Base-by-base conservation (phyloP, 1,284 basidiomycete species). In the Apiotrichum brassicae region DNA sequence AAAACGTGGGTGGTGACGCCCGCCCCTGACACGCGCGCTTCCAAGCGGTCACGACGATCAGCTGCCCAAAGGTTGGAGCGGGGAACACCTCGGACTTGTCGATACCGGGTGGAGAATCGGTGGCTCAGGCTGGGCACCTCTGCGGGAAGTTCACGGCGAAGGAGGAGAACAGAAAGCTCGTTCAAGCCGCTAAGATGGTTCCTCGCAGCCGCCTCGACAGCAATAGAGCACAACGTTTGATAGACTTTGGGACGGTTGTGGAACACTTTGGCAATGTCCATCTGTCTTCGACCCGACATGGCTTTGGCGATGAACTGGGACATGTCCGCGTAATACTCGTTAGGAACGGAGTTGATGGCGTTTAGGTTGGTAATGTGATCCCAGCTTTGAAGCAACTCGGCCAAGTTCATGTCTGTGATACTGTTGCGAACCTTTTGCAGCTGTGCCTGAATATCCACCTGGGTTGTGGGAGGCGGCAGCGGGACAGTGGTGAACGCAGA, bases 141-240 rank as follows among this genome's bases (percentile, higher is more conserved):
- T 7, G 20, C 34, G 4, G 66, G 63, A 19, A 46, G 48, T 1
- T 57, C 58, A 1, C 6, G 28, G 14, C 40, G 46, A 9, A 66
- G 23, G 23, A 65, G 47, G 26, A 55, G 34, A 4, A 65, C 38
- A n/a, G 53, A 46, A 9, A 65, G 39, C 13, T 39, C 35, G 13
- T 57, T 50, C 19, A 66, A 49, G 2, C 60, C 62, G 0, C 38
- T 1, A 38, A 52, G 54, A 12, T 61, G 38, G 22, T 57, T 54
- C n/a, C 60, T 46, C 9, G 53, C 57, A 0, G 58, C 61, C 0
- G 59, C 43, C 37, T 66, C 63, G 13, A 64, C 50, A 3, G 48
- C 53, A 55, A 63, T 57, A 26, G 55, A 42, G 3, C 43, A 30
- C 8, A 66, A 28, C 2, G 52, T 18, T 1, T 55, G 59, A 30